Percentiles rank a stretch among this genome's conserved stretches.
phyloP scores from a whole-genome alignment of 768 basidiomycete genomes.

The Kwoniella dejecticola region DNA sequence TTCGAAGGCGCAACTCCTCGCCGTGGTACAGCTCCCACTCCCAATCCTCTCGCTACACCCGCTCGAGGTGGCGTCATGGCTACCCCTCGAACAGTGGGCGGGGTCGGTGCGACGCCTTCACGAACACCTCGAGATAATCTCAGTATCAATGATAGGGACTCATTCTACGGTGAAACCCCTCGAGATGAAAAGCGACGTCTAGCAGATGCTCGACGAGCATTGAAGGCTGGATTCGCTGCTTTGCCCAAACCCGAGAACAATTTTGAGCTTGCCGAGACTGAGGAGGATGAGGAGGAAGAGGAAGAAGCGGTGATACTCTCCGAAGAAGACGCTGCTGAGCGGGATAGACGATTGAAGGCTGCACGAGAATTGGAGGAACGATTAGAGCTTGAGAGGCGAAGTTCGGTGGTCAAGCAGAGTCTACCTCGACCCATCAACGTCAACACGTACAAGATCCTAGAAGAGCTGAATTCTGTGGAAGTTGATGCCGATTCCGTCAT shows the following conservation, averaged over 20 bases:
- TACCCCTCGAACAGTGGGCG: slow-evolving; percentile 61
- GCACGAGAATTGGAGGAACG: slow-evolving; percentile 74
- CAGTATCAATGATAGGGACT: slow-evolving; percentile 76
- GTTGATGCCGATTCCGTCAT: slow-evolving; percentile 58
- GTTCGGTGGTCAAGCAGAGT: slow-evolving; percentile 74
- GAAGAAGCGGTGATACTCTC: slow-evolving; percentile 57
- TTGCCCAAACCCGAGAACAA: slow-evolving; percentile 95
- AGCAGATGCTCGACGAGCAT: slow-evolving; percentile 70
- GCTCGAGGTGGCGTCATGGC: slow-evolving; percentile 61
- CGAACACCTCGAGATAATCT: slow-evolving; percentile 94
- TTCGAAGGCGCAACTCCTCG: slow-evolving; percentile 95
- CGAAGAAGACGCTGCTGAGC: slow-evolving; percentile 89
- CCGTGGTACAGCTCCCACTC: slow-evolving; percentile 85
- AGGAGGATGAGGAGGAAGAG: slow-evolving; percentile 69
- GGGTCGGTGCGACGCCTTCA: slow-evolving; percentile 69
- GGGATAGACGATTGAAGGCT: slow-evolving; percentile 73
- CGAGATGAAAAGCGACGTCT: slow-evolving; percentile 69
- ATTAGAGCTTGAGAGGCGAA: slow-evolving; percentile 76
- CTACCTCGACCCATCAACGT: slow-evolving; percentile 86
- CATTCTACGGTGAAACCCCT: slow-evolving; percentile 69
- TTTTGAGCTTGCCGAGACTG: slow-evolving; percentile 89
- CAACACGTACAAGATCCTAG: slow-evolving; percentile 67
- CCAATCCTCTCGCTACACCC: slow-evolving; percentile 93
- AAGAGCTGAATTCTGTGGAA: slow-evolving; percentile 59
- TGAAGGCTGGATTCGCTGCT: slow-evolving; percentile 76